Evolutionary conservation across 805 yeast species (phyloP).

Genomic region (Metschnikowia gelsemii): DNA sequence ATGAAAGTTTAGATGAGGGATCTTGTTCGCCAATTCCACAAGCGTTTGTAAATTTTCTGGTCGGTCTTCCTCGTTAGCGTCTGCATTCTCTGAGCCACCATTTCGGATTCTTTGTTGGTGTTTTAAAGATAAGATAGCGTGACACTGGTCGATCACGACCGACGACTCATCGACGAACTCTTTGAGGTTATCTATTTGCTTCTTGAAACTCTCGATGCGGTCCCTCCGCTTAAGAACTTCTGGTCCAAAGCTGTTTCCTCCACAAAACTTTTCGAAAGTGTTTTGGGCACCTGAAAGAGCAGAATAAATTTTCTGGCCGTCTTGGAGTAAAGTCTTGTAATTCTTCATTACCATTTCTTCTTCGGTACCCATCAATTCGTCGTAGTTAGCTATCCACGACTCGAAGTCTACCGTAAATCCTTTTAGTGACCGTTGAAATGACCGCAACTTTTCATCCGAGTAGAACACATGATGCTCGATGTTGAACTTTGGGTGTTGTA

Average conservation of each 20-base stretch:
- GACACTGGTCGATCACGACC: slow-evolving; percentile 56
- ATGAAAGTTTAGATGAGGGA: slow-evolving; percentile 50
- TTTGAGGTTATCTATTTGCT: slow-evolving; percentile 34
- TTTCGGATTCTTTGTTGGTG: slow-evolving; percentile 50
- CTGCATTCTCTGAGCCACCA: slow-evolving; percentile 22
- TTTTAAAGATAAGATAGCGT: slow-evolving; percentile 49
- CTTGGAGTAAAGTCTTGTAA: slow-evolving; percentile 45
- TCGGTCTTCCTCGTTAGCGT: slow-evolving; percentile 25
- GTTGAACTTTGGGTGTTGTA: slow-evolving; percentile 12
- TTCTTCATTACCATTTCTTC: slow-evolving; percentile 47
- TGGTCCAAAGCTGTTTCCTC: slow-evolving; percentile 6
- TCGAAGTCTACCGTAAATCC: slow-evolving; percentile 46
- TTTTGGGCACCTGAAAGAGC: slow-evolving; percentile 32
- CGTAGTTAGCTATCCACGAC: slow-evolving; percentile 52
- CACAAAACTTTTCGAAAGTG: slow-evolving; percentile 12
- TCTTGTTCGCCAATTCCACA: slow-evolving; percentile 29
- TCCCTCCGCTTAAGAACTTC: slow-evolving; percentile 3
- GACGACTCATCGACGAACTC: slow-evolving; percentile 46
- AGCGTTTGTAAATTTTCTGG: slow-evolving; percentile 13
- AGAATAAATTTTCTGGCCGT: slow-evolving; percentile 54
- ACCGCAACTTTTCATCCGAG: slow-evolving; percentile 53
- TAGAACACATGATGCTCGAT: slow-evolving; percentile 47
- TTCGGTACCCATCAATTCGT: slow-evolving; percentile 38
- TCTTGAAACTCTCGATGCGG: slow-evolving; percentile 23
- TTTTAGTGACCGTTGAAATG: slow-evolving; percentile 35